Evolutionary conservation across 2,329 filamentous ascomycete genomes (phyloP).

Genomic region (Arachnopeziza araneosa): DNA sequence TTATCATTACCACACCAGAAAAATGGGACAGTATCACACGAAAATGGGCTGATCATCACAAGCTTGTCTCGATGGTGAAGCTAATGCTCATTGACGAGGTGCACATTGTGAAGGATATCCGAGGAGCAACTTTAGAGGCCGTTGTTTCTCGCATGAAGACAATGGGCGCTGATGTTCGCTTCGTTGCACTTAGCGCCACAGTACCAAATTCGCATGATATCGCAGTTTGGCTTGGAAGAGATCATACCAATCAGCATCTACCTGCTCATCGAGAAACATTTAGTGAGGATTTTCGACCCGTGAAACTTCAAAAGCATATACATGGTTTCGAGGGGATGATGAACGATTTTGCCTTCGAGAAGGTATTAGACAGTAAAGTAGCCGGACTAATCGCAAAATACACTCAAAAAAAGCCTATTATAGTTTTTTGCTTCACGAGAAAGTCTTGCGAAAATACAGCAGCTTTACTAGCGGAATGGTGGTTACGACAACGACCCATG

Average conservation of each 20-base stretch:
- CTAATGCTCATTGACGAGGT: conserved; percentile 85
- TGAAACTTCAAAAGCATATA: conserved; percentile 70
- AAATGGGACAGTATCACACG: conserved; percentile 89
- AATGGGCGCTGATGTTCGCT: conserved; percentile 67
- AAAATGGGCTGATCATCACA: conserved; percentile 78
- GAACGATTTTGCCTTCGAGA: conserved; percentile 77
- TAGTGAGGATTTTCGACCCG: conserved; percentile 74
- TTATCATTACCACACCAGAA: conserved; percentile 84
- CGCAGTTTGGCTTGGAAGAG: conserved; percentile 70
- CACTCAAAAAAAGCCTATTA: conserved; percentile 66
- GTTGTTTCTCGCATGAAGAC: conserved; percentile 86
- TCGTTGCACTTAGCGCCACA: conserved; percentile 77
- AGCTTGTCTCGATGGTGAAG: conserved; percentile 67
- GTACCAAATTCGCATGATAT: conserved; percentile 79
- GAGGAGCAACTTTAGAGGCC: conserved; percentile 75
- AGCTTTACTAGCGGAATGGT: conserved; percentile 60
- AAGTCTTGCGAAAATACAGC: conserved; percentile 66
- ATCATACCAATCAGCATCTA: conserved; percentile 50
- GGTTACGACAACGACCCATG: conserved; percentile 44
- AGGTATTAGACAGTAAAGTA: conserved; percentile 59
- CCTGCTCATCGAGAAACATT: conserved; percentile 66
- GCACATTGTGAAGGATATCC: conserved; percentile 74
- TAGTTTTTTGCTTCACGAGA: conserved; percentile 78
- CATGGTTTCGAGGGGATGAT: conserved; percentile 57
- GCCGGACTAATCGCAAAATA: conserved; percentile 61